Conservation (phyloP, 2,329 filamentous ascomycete species). For the Penicillium crustosum region DNA sequence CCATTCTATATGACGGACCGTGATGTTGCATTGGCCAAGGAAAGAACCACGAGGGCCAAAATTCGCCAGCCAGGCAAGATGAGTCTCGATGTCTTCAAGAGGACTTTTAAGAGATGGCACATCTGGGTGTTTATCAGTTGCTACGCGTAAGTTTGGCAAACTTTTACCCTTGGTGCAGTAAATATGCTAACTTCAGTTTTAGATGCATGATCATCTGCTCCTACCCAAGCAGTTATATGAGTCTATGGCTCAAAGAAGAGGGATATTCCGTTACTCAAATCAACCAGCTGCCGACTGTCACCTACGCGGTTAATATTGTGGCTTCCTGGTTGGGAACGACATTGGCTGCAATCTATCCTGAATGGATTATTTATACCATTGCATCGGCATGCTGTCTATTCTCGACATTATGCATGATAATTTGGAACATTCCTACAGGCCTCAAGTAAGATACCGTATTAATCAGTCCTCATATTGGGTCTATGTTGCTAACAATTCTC, state of each 20-base stretch:
- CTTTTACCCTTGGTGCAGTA: background rate
- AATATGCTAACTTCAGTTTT: background rate
- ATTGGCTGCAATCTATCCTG: constrained; percentile 52
- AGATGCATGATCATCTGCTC: constrained; percentile 49
- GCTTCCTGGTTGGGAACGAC: constrained; percentile 53
- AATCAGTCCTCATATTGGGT: background rate
- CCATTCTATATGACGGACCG: constrained; percentile 40
- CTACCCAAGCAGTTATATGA: constrained; percentile 52
- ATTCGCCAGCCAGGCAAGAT: constrained; percentile 45
- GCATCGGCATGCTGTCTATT: constrained; percentile 45
- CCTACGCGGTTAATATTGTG: constrained; percentile 51
- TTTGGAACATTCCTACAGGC: constrained; percentile 52
- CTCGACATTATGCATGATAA: constrained; percentile 48
- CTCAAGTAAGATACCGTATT: constrained; percentile 40
- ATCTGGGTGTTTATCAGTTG: constrained; percentile 52
- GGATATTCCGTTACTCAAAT: constrained; percentile 51
- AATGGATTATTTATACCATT: constrained; percentile 51
- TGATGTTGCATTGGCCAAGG: constrained; percentile 41
- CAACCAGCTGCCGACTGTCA: constrained; percentile 53
- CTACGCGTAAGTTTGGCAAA: constrained; percentile 46
- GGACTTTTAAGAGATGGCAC: constrained; percentile 51
- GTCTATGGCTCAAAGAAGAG: constrained; percentile 54
- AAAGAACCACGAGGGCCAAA: constrained; percentile 26
- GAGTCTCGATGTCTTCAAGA: constrained; percentile 46
- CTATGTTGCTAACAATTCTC: background rate